Evolutionary conservation across 768 basidiomycete genomes (phyloP), one percentile per base, ranked within the genome.

Genomic region (Vararia minispora): DNA sequence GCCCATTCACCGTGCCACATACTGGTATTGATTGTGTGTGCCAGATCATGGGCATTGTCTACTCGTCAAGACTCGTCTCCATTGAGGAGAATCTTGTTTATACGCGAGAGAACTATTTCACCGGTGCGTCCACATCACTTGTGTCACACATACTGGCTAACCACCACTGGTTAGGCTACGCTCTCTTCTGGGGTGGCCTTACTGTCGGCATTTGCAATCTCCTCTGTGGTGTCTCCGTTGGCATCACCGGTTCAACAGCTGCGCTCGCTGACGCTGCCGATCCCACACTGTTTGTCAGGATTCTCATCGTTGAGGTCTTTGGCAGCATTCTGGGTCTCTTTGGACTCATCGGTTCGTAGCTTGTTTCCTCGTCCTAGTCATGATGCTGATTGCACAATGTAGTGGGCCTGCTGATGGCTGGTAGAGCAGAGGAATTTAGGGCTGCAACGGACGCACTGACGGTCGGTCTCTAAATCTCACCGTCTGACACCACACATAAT

Each of bases 141-240:
- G 16, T 10, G n/a, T 12, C 5, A 10, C 6, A 47, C 88, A n/a
- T n/a, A n/a, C n/a, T n/a, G n/a, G n/a, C n/a, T n/a, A n/a, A n/a
- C n/a, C n/a, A n/a, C n/a, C n/a, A n/a, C n/a, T n/a, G n/a, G n/a
- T n/a, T n/a, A n/a, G 88, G 90, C 5, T 97, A 75, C 52, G 82
- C 94, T 3, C 71, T 98, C 35, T 98, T 99, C 71, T 98, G 92
- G 82, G 92, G 91, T 17, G 95, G 95, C 22, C 63, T 97, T 24
- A 91, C 90, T 2, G 92, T 94, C 21, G 95, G 95, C 12, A 55
- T 77, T 4, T 98, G 94, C 62, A 98, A 98, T 60, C 72, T 98
- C 18, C 70, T 99, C 16, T 98, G 95, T 44, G 95, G 95, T 44
- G 61, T 97, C 41, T 86, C 80, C 11, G 95, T 99, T 33, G 94